Conservation (phyloP, 805 yeast species). For the Tetrapisispora namnaoensis region DNA sequence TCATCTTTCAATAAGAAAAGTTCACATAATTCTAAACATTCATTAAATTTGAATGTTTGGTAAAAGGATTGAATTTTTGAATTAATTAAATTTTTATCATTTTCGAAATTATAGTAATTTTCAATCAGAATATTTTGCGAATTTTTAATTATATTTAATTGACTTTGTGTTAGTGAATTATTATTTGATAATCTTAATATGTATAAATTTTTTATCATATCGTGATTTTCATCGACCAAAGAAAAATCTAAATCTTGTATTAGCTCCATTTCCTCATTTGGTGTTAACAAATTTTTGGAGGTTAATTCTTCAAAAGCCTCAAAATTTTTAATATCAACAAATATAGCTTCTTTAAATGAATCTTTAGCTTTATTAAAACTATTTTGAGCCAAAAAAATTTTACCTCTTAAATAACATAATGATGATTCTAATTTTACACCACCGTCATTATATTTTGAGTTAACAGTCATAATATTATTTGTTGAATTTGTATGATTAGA, state of each 20-base stretch:
- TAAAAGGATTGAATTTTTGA: conserved; percentile 62
- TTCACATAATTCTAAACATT: conserved; percentile 70
- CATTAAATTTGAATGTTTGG: conserved; percentile 68
- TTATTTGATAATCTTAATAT: conserved; percentile 51
- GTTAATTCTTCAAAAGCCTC: conserved; percentile 84
- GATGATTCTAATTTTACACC: conserved; percentile 84
- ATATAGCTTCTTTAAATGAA: conserved; percentile 75
- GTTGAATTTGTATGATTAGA: neutral
- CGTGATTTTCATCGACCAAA: conserved; percentile 70
- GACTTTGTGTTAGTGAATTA: conserved; percentile 28
- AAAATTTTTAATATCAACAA: conserved; percentile 82
- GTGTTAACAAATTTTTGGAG: conserved; percentile 62
- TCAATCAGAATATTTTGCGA: conserved; percentile 58
- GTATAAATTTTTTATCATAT: conserved; percentile 67
- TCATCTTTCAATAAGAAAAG: conserved; percentile 46
- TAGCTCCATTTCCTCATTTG: conserved; percentile 81
- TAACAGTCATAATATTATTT: neutral
- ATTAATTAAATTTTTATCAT: conserved; percentile 59
- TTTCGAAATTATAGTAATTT: conserved; percentile 53
- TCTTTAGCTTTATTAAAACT: conserved; percentile 81
- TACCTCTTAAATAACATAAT: conserved; percentile 75
- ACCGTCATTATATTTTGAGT: conserved; percentile 40
- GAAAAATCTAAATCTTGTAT: conserved; percentile 45
- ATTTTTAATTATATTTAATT: conserved; percentile 51
- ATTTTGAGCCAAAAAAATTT: conserved; percentile 71